phyloP scores from a whole-genome alignment of 2,329 filamentous ascomycete genomes.

The Camptophora hylomeconis region DNA sequence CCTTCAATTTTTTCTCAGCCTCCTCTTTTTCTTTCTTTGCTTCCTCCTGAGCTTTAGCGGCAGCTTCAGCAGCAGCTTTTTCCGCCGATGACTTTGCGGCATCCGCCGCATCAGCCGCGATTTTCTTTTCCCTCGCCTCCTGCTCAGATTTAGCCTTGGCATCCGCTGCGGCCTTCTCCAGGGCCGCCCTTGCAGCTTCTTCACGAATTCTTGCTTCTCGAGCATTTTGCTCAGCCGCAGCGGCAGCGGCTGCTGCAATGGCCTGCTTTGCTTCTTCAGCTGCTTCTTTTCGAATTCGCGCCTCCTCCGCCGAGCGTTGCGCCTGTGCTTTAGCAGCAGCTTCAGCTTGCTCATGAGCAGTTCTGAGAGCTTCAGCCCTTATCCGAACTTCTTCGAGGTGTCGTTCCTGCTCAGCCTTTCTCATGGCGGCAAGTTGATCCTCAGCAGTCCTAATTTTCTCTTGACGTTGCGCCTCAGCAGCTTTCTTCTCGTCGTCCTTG shows the following conservation, averaged over 20 bases:
- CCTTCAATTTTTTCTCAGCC: conserved; percentile 22
- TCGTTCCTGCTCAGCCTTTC: conserved; percentile 4
- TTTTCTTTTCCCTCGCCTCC: conserved; percentile 33
- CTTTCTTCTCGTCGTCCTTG: conserved; percentile 3
- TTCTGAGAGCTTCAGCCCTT: conserved; percentile 19
- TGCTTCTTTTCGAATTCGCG: conserved; percentile 21
- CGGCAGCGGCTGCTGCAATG: conserved; percentile 35
- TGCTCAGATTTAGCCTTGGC: conserved; percentile 36
- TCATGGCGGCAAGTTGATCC: conserved; percentile 35
- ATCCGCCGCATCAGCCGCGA: conserved; percentile 27
- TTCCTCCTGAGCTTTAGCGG: conserved; percentile 19
- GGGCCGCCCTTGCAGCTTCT: conserved; percentile 15
- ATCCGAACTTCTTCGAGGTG: conserved; percentile 17
- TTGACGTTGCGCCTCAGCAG: conserved; percentile 10
- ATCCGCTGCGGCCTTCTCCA: conserved; percentile 18
- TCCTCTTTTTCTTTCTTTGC: conserved; percentile 22
- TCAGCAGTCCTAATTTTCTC: conserved; percentile 37
- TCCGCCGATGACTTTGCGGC: conserved; percentile 24
- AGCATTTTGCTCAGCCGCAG: conserved; percentile 24
- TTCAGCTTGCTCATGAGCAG: conserved; percentile 12
- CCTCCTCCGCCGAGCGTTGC: conserved; percentile 22
- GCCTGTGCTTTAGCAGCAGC: conserved; percentile 37
- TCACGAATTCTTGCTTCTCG: conserved; percentile 21
- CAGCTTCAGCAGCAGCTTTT: conserved; percentile 23
- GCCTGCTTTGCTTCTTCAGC: conserved; percentile 13